Conservation (phyloP, 2,329 filamentous ascomycete genomes). For the Alternaria tenuissima region DNA sequence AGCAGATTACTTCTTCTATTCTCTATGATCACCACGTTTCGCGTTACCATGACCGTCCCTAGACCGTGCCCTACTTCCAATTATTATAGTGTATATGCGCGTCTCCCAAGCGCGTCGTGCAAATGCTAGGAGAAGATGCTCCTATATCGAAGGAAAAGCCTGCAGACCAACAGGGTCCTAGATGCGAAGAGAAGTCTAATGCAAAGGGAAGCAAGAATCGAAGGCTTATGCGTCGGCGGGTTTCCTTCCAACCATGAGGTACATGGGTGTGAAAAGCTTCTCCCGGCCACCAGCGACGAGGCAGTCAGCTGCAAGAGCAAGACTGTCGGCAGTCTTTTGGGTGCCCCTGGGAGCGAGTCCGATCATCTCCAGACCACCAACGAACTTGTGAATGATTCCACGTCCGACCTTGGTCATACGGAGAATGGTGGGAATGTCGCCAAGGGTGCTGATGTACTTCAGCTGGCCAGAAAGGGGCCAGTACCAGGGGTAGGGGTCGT, state of each 20-base stretch:
- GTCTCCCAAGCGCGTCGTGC: constrained; percentile 25
- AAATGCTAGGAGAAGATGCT: constrained; percentile 24
- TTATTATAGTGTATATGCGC: constrained; percentile 42
- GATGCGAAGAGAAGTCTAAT: constrained; percentile 29
- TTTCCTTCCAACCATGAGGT: constrained; percentile 93
- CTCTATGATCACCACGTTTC: constrained; percentile 18
- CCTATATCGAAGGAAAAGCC: constrained; percentile 24
- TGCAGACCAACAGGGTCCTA: constrained; percentile 21
- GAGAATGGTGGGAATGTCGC: constrained; percentile 82
- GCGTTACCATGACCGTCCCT: constrained; percentile 35
- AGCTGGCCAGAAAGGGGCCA: constrained; percentile 88
- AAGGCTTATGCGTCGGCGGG: constrained; percentile 57
- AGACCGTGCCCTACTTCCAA: constrained; percentile 21
- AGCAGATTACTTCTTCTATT: constrained; percentile 15
- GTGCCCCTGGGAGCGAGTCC: constrained; percentile 81
- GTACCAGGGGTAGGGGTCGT: constrained; percentile 87
- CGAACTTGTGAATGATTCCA: constrained; percentile 75
- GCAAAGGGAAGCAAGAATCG: constrained; percentile 22
- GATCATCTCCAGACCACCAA: constrained; percentile 77
- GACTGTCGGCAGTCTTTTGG: constrained; percentile 91
- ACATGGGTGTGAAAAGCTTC: constrained; percentile 99
- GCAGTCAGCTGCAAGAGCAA: constrained; percentile 82
- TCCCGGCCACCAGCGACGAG: constrained; percentile 85
- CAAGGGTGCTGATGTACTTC: constrained; percentile 79
- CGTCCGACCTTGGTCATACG: constrained; percentile 90